Conservation (phyloP, 306 rosid genomes). For the Medicago arabica region DNA sequence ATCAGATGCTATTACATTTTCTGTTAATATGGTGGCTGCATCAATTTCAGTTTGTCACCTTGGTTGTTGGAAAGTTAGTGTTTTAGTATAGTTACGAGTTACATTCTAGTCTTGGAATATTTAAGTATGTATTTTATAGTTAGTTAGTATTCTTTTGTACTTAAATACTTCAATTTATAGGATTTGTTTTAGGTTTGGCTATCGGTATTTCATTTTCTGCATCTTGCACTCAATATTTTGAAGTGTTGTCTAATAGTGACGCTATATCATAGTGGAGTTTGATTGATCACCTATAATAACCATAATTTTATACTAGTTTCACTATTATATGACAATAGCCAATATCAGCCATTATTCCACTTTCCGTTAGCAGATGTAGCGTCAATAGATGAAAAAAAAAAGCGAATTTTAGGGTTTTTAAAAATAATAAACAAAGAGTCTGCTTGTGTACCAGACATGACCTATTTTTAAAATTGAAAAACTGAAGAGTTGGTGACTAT, state of each 20-base stretch:
- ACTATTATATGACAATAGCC: neutral
- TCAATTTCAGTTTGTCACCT: neutral
- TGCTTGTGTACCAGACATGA: neutral
- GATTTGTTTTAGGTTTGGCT: constrained; percentile 37
- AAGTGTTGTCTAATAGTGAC: neutral
- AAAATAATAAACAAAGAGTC: too few species aligned
- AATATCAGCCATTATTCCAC: neutral
- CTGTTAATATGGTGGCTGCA: neutral
- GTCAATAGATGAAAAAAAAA: neutral
- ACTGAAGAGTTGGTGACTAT: neutral
- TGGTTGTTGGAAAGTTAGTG: constrained; percentile 14
- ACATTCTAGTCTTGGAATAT: constrained; percentile 29
- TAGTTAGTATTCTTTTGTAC: constrained; percentile 33
- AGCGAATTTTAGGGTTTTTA: neutral
- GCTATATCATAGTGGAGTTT: neutral
- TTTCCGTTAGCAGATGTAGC: neutral
- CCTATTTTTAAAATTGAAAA: neutral
- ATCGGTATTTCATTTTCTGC: constrained; percentile 2
- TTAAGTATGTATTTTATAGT: neutral
- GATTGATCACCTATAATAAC: neutral
- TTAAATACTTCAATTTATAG: constrained; percentile 33
- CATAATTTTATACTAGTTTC: neutral
- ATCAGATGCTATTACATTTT: neutral
- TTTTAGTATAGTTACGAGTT: neutral
- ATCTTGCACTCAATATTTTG: constrained; percentile 18